Evolutionary conservation across 495 filamentous ascomycete species (phyloP).

Genomic region (Cercophora sp.): DNA sequence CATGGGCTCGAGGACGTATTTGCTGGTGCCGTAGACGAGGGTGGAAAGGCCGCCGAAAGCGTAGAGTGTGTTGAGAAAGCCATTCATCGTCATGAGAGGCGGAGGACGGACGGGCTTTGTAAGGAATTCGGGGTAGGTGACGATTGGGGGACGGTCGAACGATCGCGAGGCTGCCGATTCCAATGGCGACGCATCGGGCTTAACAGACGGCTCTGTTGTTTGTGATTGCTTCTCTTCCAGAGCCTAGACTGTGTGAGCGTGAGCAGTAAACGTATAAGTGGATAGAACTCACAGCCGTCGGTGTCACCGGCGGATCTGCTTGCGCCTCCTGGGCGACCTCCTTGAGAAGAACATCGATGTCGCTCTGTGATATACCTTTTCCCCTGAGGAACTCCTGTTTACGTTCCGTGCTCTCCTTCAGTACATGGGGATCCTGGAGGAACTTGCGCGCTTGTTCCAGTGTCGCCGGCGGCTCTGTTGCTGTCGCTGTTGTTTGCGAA

Average conservation of each 20-base stretch:
- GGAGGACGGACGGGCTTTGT: constrained; percentile 55
- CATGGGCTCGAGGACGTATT: constrained; percentile 83
- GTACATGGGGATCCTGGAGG: constrained; percentile 74
- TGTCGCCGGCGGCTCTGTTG: constrained; percentile 35
- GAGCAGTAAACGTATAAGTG: too few relatives aligned
- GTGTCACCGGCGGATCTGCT: too few relatives aligned
- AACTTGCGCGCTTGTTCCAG: constrained; percentile 73
- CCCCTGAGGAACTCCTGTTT: constrained; percentile 75
- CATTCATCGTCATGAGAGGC: constrained; percentile 71
- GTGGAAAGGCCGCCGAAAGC: constrained; percentile 65
- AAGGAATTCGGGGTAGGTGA: constrained; percentile 97
- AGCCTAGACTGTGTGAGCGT: too few relatives aligned
- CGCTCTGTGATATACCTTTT: constrained; percentile 67
- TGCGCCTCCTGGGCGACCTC: constrained; percentile 28
- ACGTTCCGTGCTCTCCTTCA: constrained; percentile 61
- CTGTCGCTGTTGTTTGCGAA: constrained; percentile 11
- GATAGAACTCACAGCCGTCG: too few relatives aligned
- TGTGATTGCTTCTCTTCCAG: too few relatives aligned
- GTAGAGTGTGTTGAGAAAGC: constrained; percentile 75
- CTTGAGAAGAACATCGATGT: constrained; percentile 65
- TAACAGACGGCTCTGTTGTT: too few relatives aligned
- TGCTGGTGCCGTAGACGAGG: constrained; percentile 74
- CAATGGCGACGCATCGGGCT: too few relatives aligned
- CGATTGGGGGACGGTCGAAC: constrained; percentile 80
- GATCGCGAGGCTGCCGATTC: too few relatives aligned